Evolutionary conservation across 2,329 filamentous ascomycete genomes (phyloP).

Genomic region (Botryotinia calthae): DNA sequence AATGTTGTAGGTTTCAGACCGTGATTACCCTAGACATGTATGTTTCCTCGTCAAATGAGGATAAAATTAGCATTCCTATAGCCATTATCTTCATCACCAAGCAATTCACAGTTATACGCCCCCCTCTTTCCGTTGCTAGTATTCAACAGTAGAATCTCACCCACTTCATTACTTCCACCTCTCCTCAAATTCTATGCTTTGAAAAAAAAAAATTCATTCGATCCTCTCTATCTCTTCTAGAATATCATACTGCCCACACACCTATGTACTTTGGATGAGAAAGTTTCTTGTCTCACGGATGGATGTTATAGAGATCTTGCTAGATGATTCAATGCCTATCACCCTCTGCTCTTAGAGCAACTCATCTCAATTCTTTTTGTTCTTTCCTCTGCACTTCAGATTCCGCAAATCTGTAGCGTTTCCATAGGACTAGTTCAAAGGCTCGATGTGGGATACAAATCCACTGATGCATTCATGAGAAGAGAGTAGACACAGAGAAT

Average conservation of each 20-base stretch:
- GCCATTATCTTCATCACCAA: neutral
- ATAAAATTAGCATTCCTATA: neutral
- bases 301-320: neutral
- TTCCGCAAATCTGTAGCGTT: neutral
- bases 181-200: neutral
- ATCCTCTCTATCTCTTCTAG: neutral
- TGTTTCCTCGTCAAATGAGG: neutral
- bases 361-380: neutral
- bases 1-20: neutral
- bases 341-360: neutral
- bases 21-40: neutral
- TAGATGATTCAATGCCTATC: rapidly evolving
- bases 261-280: neutral
- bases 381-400: neutral
- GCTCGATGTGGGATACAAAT: neutral
- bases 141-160: neutral
- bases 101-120: neutral
- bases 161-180: neutral
- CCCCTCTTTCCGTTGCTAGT: neutral
- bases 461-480: neutral
- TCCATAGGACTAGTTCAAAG: neutral
- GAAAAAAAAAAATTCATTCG: neutral
- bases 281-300: neutral
- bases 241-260: rapidly evolving
- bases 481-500: neutral